Evolutionary conservation across 805 yeast genomes (phyloP), one percentile per base, ranked within the genome.

Genomic region (Starmerella bombicola): DNA sequence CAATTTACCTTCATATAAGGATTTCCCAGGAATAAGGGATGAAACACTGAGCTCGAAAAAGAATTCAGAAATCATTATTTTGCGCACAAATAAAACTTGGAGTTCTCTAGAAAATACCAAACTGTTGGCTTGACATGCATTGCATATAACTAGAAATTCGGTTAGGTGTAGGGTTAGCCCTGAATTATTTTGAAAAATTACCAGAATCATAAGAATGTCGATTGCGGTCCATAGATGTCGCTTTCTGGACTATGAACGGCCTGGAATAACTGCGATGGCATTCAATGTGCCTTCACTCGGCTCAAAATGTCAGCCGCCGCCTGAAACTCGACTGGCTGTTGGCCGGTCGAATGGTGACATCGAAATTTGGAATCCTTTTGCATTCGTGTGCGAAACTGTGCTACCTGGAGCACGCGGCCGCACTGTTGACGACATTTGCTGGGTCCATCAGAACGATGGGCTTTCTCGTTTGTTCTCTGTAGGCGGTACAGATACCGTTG

Each of bases 311-410:
- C 76, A 60, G 74, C 21, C 61, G 59, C 46, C 47, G 16, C 32
- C 42, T 19, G 77, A 73, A 44, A 64, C 84, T 41, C 68, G 95
- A 45, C 62, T 91, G 29, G 96, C 97, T 1, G 80, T 88, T 5
- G 97, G 95, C 23, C 71, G 96, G 58, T 73, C 83, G 34, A 86
- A 91, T 57, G 99, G 99, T 30, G 86, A 86, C 55, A 80, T 91
- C 44, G 98, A 91, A 61, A 76, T 91, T 25, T 88, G 97, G 95
- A 83, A 83, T 58, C 95, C 95, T 30, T 67, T 70, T 46, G 46
- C 50, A 53, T 86, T 96, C 96, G 63, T 74, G 39, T 84, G 82
- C 48, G 96, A 91, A 55, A 45, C 47, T 17, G 65, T 73, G 0
- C 66, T 88, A 33, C 73, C 71, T 41, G 96, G 97, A 10, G 84